These are phyloP conservation scores for Secale cereale DNA, from an alignment of 176 grass and related monocot genomes.

Conservation along the genomic window DNA sequence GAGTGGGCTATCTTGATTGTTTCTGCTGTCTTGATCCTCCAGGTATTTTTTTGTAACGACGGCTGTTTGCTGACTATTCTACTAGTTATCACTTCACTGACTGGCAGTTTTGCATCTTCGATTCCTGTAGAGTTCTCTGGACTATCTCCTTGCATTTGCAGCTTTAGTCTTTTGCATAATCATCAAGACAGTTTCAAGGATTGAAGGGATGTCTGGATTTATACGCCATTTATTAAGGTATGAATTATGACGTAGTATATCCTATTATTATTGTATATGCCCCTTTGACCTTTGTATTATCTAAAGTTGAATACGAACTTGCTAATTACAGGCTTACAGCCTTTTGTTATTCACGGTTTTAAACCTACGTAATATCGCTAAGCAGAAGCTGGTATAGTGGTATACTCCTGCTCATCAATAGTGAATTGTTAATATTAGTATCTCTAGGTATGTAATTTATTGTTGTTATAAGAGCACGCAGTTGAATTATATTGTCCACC, in stretches of 20 bases:
- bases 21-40: conserved; percentile 80
- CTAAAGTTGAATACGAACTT: neutral
- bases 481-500: neutral
- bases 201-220: conserved; percentile 35
- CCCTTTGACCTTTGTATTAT: neutral
- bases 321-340: neutral
- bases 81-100: conserved; percentile 16
- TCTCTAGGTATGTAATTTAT: neutral
- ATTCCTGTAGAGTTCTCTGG: conserved; percentile 71
- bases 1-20: conserved; percentile 81
- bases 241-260: neutral
- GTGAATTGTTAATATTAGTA: neutral
- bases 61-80: neutral
- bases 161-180: conserved; percentile 48
- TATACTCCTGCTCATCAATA: neutral
- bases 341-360: neutral
- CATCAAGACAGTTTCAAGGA: conserved; percentile 48
- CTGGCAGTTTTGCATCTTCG: conserved; percentile 6
- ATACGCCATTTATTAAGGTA: conserved; percentile 51
- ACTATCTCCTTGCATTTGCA: conserved; percentile 58
- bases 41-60: conserved; percentile 44
- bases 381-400: neutral
- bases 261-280: neutral
- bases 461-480: neutral
- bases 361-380: neutral